Base-by-base conservation (phyloP, 768 basidiomycete genomes). In the Tricholoma furcatifolium region DNA sequence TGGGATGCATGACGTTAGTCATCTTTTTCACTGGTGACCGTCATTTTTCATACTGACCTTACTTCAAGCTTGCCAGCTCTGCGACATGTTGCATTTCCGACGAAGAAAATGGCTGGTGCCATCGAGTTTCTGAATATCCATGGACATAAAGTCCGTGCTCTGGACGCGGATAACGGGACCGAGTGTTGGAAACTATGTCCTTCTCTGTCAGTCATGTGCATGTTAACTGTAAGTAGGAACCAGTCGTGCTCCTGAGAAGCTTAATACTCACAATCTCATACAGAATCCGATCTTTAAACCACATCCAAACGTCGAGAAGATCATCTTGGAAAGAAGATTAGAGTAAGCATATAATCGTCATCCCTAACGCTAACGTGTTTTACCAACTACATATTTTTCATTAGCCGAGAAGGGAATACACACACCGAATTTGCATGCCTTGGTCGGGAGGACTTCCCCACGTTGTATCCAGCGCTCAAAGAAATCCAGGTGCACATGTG, bases 1-100 rank as follows among this genome's bases (percentile, higher is more conserved):
- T 41, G 14, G 6, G 30, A 4, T 55, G 38, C 43, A 50, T 55
- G 43, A 24, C 10, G 47, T 55, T 17, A 45, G 48, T 55, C 9
- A 15, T 40, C 12, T 11, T 6, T 4, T 20, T 34, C 4, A 12
- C 21, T 24, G 24, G 3, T 35, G 14, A 15, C 7, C 6, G 14
- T 36, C 7, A n/a, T 42, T 12, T 7, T 40, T 34, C 40, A 41
- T 32, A 41, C 4, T 27, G 40, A 34, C 18, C 14, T 47, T 2
- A 27, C 34, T 27, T 43, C 14, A 17, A 47, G 52, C 17, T 12
- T 53, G 18, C 23, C 39, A 35, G 40, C 30, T 9, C 45, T 53
- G 20, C 24, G 21, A 24, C 10, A 36, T 18, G 52, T 53, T 10
- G 15, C 23, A n/a, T 47, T 53, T 35, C 46, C 45, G 10, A 40